A percentile compares a stretch with the other conserved stretches of the same genome.
These are phyloP conservation scores for Trametes cubensis DNA, from an alignment of 768 basidiomycete species.

Conservation along the genomic window DNA sequence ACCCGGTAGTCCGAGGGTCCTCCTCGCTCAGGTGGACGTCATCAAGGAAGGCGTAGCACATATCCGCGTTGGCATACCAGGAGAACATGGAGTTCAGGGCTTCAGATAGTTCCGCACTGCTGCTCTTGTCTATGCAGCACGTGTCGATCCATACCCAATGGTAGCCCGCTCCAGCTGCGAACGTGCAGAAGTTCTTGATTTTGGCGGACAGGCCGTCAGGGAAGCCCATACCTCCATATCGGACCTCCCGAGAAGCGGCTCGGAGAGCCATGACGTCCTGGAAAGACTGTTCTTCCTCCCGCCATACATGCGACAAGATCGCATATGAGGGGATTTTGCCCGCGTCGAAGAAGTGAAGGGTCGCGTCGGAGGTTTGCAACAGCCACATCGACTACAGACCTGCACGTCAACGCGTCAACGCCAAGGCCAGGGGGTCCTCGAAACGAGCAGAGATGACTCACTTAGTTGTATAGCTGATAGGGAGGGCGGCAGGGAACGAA, in stretches of 20 bases:
- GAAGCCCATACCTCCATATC: not conserved
- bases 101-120: constrained; percentile 19
- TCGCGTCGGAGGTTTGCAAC: not conserved
- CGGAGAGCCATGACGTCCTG: constrained; percentile 7
- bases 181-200: constrained; percentile 7
- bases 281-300: constrained; percentile 15
- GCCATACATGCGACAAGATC: constrained; percentile 17
- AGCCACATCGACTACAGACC: constrained; percentile 6
- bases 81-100: constrained; percentile 18
- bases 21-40: constrained; percentile 8
- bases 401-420: not conserved
- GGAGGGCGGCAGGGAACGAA: too few relatives aligned
- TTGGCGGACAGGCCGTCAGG: constrained; percentile 1
- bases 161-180: not conserved
- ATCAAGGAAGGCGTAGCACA: constrained; percentile 17
- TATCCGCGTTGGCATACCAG: constrained; percentile 11
- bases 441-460: not conserved
- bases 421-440: not conserved
- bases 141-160: constrained; percentile 18
- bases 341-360: not conserved
- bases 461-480: too few relatives aligned
- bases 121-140: constrained; percentile 22
- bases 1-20: not conserved
- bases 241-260: not conserved
- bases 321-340: not conserved